Base-by-base conservation (phyloP, 192 early-diverging fungal genomes). In the Dissophora ornata region DNA sequence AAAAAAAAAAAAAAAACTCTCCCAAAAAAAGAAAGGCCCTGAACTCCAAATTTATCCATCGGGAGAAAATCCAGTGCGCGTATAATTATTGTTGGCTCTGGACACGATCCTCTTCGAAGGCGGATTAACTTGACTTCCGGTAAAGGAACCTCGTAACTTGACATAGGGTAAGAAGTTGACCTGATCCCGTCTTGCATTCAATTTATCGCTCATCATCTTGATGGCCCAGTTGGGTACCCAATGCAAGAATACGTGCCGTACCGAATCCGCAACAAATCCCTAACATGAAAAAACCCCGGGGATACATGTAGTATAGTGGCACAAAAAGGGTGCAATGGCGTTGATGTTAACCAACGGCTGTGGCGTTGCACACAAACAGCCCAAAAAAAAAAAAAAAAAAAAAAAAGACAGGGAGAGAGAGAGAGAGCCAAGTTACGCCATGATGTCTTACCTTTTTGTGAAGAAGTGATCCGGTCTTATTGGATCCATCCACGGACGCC, bases 161-260 rank as follows among this genome's bases (percentile, higher is more conserved):
- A 55, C 45, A 47, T 13, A 64, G 15, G 69, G 69, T 1, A 73
- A 44, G 34, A 58, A 64, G 21, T 28, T 45, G 9, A 64, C 25
- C 15, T 63, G 61, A 2, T 41, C 33, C 41, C 54, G 29, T 11
- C 44, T 24, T 13, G 19, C 46, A 30, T 73, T 71, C 10, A 57
- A 38, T 16, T 57, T 58, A 40, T 64, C 48, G 12, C 26, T 49
- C 1, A 19, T 38, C 16, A 52, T 49, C 24, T 33, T 50, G 42
- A 62, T 42, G 3, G 29, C 26, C 69, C 61, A 73, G 8, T 57
- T 58, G 2, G 60, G 69, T 13, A 52, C 21, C 61, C 60, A 62
- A 26, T 64, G 57, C 29, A 57, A 51, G 24, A 38, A 45, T 5
- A 38, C 24, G 38, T 50, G 28, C 11, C 60, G 60, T 33, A 62